Base-by-base conservation (phyloP, 768 basidiomycete species). In the Artomyces pyxidatus region DNA sequence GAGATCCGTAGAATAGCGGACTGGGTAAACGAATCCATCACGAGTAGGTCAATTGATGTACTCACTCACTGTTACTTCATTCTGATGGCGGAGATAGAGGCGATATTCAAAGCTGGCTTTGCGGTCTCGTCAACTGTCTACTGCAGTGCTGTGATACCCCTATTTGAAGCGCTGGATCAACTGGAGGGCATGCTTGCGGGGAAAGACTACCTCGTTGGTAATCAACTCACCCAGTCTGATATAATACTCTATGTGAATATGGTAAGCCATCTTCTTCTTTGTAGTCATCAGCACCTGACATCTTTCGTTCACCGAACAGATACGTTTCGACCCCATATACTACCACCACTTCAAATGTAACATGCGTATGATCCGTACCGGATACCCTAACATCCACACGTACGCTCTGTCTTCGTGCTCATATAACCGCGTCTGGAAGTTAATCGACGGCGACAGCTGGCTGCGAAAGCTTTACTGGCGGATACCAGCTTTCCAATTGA, bases 321-420 rank as follows among this genome's bases (percentile, higher is more conserved):
- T 90, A 52, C 88, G 91, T 28, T 94, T 93, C 67, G 92, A 95
- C 58, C 82, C 84, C 1, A 93, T 86, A 14, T 97, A 98, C 65
- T 76, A 85, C 41, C 80, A 83, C 0, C 89, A 92, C 63, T 98
- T 98, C 77, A 97, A 97, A 59, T 94, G 91, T 70, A 93, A 95
- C 71, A 63, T 90, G 55, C 81, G 84, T 25, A 81, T 77, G 37
- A 88, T 96, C 61, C 88, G 94, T 19, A 71, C 81, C 59, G 87
- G 87, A 5, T 98, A 93, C 65, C 93, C 94, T 17, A 76, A 81
- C 42, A 77, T 96, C 42, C 77, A 97, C 68, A 11, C 30, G 45
- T n/a, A n/a, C n/a, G n/a, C n/a, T n/a, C n/a, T n/a, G n/a, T n/a
- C n/a, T n/a, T n/a, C n/a, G n/a, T n/a, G n/a, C n/a, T n/a, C n/a